Evolutionary conservation across 192 early-diverging fungal species (phyloP).

Genomic region (Backusella australiensis): DNA sequence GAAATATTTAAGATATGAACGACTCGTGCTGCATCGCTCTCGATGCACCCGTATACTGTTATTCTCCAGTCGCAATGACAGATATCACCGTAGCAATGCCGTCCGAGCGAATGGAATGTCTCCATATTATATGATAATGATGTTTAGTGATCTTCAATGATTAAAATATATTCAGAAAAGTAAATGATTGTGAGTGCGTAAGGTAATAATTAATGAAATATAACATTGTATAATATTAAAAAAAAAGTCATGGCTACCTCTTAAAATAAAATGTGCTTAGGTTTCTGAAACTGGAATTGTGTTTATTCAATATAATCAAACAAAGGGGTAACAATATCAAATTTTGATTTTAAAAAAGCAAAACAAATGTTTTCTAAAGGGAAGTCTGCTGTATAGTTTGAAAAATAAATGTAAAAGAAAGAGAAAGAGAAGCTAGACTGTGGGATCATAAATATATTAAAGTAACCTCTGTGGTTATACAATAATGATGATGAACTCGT

Average conservation of each 20-base stretch:
- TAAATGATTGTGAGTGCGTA: background rate
- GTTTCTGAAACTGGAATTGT: too few relatives aligned
- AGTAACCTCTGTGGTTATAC: too few relatives aligned
- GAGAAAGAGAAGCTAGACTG: too few relatives aligned
- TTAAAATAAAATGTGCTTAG: too few relatives aligned
- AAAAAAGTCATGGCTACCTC: too few relatives aligned
- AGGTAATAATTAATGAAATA: background rate
- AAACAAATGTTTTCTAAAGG: too few relatives aligned
- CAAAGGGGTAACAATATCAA: too few relatives aligned
- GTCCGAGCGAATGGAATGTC: background rate
- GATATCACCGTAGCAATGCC: background rate
- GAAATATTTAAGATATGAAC: slow-evolving; percentile 23
- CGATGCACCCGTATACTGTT: slow-evolving; percentile 12
- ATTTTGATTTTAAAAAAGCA: too few relatives aligned
- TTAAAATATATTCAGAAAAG: background rate
- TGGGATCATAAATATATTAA: too few relatives aligned
- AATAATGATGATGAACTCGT: background rate
- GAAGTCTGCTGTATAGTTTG: too few relatives aligned
- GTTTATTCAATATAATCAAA: too few relatives aligned
- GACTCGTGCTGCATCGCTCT: slow-evolving; percentile 3
- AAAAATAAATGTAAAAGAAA: too few relatives aligned
- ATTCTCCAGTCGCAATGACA: slow-evolving; percentile 23
- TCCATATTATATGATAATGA: background rate
- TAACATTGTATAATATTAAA: background rate
- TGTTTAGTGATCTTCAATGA: background rate